A percentile compares a stretch with the other conserved stretches of the same genome.
Conservation (phyloP, 352 stramenopile species). For the Aphanomyces astaci region DNA sequence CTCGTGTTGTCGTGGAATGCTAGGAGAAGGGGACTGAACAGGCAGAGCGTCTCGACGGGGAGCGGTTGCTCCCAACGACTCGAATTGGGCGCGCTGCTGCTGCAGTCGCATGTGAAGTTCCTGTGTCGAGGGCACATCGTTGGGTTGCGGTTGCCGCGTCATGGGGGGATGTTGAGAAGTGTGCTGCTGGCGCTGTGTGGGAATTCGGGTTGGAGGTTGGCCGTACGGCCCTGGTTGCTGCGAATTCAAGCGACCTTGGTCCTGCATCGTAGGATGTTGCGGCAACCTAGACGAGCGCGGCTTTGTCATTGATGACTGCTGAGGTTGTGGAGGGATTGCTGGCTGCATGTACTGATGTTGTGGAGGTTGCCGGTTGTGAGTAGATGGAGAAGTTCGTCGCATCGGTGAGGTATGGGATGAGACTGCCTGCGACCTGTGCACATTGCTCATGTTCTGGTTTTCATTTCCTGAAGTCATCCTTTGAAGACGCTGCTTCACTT, state of each 20-base stretch:
- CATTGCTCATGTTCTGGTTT: neutral
- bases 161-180: neutral
- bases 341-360: slow-evolving; percentile 1
- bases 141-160: neutral
- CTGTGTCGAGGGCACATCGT: slow-evolving; percentile 7
- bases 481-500: slow-evolving; percentile 7
- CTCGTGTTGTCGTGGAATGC: neutral
- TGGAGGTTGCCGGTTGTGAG: neutral
- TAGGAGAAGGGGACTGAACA: neutral
- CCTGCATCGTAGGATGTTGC: neutral
- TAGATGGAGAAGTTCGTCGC: neutral
- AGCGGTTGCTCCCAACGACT: neutral
- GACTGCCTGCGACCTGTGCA: neutral
- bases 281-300: neutral
- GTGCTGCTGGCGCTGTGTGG: neutral
- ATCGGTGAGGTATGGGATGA: neutral
- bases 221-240: neutral
- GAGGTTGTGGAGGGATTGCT: neutral
- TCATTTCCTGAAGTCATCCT: neutral
- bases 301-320: neutral
- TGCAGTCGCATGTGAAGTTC: neutral
- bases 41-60: neutral
- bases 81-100: neutral
- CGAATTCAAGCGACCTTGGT: neutral
- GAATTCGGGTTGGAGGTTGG: neutral